Conservation (phyloP, 2,329 filamentous ascomycete genomes). For the Cercospora sp. region DNA sequence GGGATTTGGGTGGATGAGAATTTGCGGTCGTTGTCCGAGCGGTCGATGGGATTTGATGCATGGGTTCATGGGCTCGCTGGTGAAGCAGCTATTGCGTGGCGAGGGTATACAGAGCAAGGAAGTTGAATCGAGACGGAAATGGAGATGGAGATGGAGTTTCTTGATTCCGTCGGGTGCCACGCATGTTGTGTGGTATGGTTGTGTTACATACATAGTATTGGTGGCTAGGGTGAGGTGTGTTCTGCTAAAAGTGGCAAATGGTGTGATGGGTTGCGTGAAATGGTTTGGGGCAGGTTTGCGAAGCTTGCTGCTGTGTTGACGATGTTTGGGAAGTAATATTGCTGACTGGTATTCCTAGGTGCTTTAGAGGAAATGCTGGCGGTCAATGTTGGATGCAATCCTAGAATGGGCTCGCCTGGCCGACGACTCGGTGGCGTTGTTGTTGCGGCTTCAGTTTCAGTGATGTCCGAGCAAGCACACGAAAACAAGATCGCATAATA, state of each 20-base stretch:
- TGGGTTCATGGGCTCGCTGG: neutral
- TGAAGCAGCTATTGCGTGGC: neutral
- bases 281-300: neutral
- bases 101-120: neutral
- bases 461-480: neutral
- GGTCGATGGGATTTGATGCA: neutral
- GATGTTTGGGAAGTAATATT: neutral
- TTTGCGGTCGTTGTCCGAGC: neutral
- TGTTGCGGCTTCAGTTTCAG: neutral
- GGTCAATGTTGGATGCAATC: neutral
- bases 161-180: neutral
- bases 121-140: neutral
- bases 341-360: neutral
- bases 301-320: neutral
- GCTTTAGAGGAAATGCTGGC: too few species aligned
- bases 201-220: neutral
- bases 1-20: neutral
- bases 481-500: neutral
- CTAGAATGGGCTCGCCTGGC: neutral
- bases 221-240: neutral
- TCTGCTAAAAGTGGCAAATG: neutral
- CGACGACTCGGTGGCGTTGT: neutral
- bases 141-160: neutral
- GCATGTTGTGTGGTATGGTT: neutral
- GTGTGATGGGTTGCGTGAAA: neutral